These are phyloP conservation scores for Penicillium psychrofluorescens DNA, from an alignment of 495 filamentous ascomycete species.

Conservation along the genomic window DNA sequence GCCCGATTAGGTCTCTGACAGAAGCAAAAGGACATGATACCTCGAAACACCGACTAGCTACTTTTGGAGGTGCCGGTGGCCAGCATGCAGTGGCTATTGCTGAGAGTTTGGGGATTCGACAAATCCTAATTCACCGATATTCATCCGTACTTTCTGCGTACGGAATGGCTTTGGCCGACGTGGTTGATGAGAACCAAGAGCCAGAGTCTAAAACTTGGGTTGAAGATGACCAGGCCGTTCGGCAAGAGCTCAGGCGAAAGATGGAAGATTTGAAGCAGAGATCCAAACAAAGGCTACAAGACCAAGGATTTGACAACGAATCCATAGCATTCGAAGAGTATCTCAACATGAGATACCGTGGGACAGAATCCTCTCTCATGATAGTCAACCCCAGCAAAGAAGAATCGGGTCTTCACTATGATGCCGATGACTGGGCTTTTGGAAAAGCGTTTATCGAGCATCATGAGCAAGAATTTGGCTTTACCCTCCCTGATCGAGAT, in stretches of 20 bases:
- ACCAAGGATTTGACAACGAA: slow-evolving; percentile 25
- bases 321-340: slow-evolving; percentile 36
- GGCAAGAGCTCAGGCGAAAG: slow-evolving; percentile 9
- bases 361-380: slow-evolving; percentile 44
- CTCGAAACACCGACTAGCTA: slow-evolving; percentile 79
- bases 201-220: slow-evolving; percentile 57
- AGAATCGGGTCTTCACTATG: slow-evolving; percentile 7
- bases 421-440: slow-evolving; percentile 54
- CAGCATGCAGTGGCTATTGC: slow-evolving; percentile 97
- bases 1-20: slow-evolving; percentile 86
- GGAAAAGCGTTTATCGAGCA: slow-evolving; percentile 76
- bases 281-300: slow-evolving; percentile 10
- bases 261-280: slow-evolving; percentile 12
- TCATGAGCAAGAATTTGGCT: slow-evolving; percentile 92
- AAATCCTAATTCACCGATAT: slow-evolving; percentile 86
- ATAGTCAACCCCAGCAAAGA: slow-evolving; percentile 39
- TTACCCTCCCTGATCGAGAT: slow-evolving; percentile 72
- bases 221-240: slow-evolving; percentile 2
- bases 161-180: slow-evolving; percentile 93
- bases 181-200: slow-evolving; percentile 87
- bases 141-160: slow-evolving; percentile 94
- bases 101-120: slow-evolving; percentile 74
- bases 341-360: slow-evolving; percentile 44
- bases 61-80: slow-evolving; percentile 91
- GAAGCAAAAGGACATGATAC: slow-evolving; percentile 93